Conservation (phyloP, 257 asterid genomes). For the Handroanthus guayacan region DNA sequence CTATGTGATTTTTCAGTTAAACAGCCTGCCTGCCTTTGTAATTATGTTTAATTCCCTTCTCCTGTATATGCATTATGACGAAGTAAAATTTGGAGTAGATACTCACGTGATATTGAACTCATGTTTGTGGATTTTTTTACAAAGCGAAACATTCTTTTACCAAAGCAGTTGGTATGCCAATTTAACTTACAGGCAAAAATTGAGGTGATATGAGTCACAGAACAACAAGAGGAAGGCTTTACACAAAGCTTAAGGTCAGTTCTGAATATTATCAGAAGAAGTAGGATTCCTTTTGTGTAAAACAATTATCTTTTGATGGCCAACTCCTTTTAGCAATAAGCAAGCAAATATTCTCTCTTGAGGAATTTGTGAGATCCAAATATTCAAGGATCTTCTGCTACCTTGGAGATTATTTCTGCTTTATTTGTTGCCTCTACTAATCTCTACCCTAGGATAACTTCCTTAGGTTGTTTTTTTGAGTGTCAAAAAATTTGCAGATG, state of each 20-base stretch:
- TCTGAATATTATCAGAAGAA: not conserved
- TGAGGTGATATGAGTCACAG: not conserved
- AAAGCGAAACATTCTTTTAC: too few species aligned
- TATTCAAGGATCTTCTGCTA: not conserved
- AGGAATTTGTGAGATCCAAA: not conserved
- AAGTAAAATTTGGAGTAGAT: not conserved
- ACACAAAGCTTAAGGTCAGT: conserved; percentile 18
- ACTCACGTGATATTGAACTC: too few species aligned
- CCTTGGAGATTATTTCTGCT: too few species aligned
- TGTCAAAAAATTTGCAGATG: not conserved
- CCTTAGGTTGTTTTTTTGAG: not conserved
- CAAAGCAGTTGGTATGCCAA: not conserved
- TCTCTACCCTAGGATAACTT: too few species aligned
- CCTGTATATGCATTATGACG: not conserved
- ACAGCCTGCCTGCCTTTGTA: not conserved
- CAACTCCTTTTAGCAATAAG: not conserved
- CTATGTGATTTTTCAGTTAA: not conserved
- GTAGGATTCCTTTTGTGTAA: not conserved
- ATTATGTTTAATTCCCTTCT: not conserved
- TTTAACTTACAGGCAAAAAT: not conserved
- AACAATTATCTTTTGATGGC: not conserved
- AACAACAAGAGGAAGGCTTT: not conserved
- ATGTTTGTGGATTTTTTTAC: not conserved
- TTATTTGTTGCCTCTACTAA: too few species aligned
- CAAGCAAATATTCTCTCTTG: not conserved